phyloP scores from a whole-genome alignment of 2,329 filamentous ascomycete species.

The Monosporascus sp. region DNA sequence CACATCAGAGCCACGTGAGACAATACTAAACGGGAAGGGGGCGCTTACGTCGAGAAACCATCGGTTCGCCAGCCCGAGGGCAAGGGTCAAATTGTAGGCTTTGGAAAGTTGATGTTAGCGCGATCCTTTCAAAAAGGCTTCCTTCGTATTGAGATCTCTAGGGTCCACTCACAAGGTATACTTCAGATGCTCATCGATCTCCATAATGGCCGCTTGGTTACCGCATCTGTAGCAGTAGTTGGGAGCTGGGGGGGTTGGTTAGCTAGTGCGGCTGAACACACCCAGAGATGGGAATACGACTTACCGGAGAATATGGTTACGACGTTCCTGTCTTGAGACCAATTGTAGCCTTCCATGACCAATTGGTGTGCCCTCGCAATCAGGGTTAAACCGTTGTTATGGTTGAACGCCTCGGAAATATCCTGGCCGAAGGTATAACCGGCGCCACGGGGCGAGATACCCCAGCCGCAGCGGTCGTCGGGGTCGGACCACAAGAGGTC shows the following conservation, averaged over 20 bases:
- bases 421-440: slow-evolving; percentile 96
- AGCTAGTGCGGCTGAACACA: slow-evolving; percentile 3
- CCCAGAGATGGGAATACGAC: slow-evolving; percentile 15
- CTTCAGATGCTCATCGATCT: slow-evolving; percentile 98
- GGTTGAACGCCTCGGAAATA: slow-evolving; percentile 97
- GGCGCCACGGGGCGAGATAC: slow-evolving; percentile 88
- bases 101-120: slow-evolving; percentile 10
- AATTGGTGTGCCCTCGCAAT: slow-evolving; percentile 96
- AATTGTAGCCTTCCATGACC: slow-evolving; percentile 99
- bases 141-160: background rate
- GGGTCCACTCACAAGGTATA: slow-evolving; percentile 87
- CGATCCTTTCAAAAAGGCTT: slow-evolving; percentile 2
- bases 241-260: slow-evolving; percentile 48
- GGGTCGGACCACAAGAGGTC: slow-evolving; percentile 97
- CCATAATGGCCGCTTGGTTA: slow-evolving; percentile 99
- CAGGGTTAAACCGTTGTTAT: slow-evolving; percentile 94
- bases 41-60: slow-evolving; percentile 83
- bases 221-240: slow-evolving; percentile 99
- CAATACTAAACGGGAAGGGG: background rate
- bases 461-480: slow-evolving; percentile 94
- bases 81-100: slow-evolving; percentile 99
- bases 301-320: slow-evolving; percentile 97
- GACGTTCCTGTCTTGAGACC: slow-evolving; percentile 97
- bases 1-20: slow-evolving; percentile 13
- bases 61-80: slow-evolving; percentile 93